Conservation (phyloP, 768 basidiomycete species). For the Tubosaeta brunneosetosa region DNA sequence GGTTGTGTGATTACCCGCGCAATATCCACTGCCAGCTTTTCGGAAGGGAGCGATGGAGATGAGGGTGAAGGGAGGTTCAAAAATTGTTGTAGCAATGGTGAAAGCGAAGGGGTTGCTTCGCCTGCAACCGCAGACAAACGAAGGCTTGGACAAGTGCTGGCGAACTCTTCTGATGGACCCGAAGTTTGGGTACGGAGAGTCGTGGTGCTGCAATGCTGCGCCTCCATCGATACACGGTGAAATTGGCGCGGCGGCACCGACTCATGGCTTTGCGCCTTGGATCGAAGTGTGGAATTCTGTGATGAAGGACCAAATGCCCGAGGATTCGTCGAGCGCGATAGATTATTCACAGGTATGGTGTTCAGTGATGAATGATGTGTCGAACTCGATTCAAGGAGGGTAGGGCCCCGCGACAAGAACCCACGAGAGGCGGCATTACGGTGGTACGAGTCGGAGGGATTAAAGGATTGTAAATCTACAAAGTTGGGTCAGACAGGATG, state of each 20-base stretch:
- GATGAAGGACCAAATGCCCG: not conserved
- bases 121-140: not conserved
- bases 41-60: constrained; percentile 4
- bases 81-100: not conserved
- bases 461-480: constrained; percentile 2
- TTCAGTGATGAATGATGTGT: constrained; percentile 1
- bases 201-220: not conserved
- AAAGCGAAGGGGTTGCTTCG: not conserved
- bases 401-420: not conserved
- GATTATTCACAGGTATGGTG: not conserved
- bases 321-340: not conserved
- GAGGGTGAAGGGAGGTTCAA: not conserved
- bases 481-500: not conserved
- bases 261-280: not conserved
- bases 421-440: constrained; percentile 5
- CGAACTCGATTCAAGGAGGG: not conserved
- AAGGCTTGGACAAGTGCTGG: not conserved
- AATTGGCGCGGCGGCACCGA: not conserved
- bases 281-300: not conserved
- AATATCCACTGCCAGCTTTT: not conserved
- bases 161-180: not conserved
- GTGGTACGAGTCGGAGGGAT: constrained; percentile 17
- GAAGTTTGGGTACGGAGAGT: not conserved
- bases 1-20: not conserved
- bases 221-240: not conserved